A percentile compares a stretch with the other conserved stretches of the same genome.
Evolutionary conservation across 129 eudicot genomes (phyloP).

Genomic region (Arctium minus): DNA sequence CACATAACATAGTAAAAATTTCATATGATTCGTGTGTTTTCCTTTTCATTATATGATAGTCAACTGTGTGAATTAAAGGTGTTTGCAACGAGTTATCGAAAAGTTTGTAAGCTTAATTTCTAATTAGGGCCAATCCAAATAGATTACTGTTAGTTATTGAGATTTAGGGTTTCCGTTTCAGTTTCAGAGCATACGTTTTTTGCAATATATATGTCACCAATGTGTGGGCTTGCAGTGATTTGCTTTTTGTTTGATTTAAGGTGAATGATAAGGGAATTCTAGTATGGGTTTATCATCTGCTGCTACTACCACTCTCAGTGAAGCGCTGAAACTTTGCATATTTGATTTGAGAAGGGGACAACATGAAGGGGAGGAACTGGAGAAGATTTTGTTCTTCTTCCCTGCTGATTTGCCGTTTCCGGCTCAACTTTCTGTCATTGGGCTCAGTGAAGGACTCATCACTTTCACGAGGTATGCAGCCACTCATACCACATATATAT

Average conservation of each 20-base stretch:
- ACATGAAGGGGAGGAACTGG: slow-evolving; percentile 93
- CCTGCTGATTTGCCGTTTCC: slow-evolving; percentile 81
- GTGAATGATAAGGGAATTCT: slow-evolving; percentile 23
- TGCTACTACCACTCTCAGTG: slow-evolving; percentile 37
- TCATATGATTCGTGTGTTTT: not conserved
- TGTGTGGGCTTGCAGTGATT: not conserved
- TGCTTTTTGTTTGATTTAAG: slow-evolving; percentile 23
- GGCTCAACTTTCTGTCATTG: slow-evolving; percentile 83
- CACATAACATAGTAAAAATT: not conserved
- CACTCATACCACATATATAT: not conserved
- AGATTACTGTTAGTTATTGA: not conserved
- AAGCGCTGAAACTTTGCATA: slow-evolving; percentile 69
- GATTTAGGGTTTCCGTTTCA: slow-evolving; percentile 10
- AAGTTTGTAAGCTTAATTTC: not conserved
- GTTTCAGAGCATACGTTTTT: not conserved
- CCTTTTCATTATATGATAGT: not conserved
- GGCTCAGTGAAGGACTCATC: slow-evolving; percentile 98
- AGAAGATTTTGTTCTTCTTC: slow-evolving; percentile 80
- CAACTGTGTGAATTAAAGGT: not conserved
- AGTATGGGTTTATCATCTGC: slow-evolving; percentile 74
- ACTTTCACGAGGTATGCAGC: slow-evolving; percentile 82
- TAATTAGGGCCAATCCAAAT: not conserved
- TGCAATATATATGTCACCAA: not conserved
- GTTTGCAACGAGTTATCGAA: not conserved
- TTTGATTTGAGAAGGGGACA: slow-evolving; percentile 94